Evolutionary conservation across 768 basidiomycete genomes (phyloP).

Genomic region (Leccinum broughii): DNA sequence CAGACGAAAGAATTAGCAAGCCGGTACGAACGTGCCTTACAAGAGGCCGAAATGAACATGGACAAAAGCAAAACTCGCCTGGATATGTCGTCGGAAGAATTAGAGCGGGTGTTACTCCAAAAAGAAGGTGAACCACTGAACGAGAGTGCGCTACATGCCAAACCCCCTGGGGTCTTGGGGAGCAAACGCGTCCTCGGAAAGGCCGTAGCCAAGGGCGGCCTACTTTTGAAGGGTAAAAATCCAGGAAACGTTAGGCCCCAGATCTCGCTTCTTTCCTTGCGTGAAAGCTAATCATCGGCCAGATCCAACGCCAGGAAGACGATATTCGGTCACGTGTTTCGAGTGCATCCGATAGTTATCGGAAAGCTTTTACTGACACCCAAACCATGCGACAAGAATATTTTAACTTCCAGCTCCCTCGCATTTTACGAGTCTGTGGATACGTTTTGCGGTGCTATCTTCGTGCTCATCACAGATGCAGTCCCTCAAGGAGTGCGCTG

Average conservation of each 20-base stretch:
- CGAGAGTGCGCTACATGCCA: slow-evolving; percentile 70
- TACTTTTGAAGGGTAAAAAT: slow-evolving; percentile 90
- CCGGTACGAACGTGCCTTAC: slow-evolving; percentile 83
- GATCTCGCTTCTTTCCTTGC: slow-evolving; percentile 7
- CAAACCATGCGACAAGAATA: slow-evolving; percentile 94
- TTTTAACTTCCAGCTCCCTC: slow-evolving; percentile 95
- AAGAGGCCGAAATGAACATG: slow-evolving; percentile 82
- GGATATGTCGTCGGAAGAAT: slow-evolving; percentile 88
- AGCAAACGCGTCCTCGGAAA: slow-evolving; percentile 87
- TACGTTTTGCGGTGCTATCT: background rate
- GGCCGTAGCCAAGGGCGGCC: slow-evolving; percentile 87
- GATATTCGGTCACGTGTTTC: slow-evolving; percentile 89
- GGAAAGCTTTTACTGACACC: slow-evolving; percentile 82
- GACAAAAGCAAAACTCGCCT: slow-evolving; percentile 89
- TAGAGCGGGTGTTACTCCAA: slow-evolving; percentile 87
- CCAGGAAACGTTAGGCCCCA: slow-evolving; percentile 67
- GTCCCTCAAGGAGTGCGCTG: slow-evolving; percentile 92
- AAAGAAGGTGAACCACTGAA: slow-evolving; percentile 94
- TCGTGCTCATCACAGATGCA: slow-evolving; percentile 32
- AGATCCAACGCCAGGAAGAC: slow-evolving; percentile 94
- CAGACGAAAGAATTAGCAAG: slow-evolving; percentile 90
- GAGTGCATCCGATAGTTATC: slow-evolving; percentile 80
- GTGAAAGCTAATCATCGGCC: slow-evolving; percentile 10
- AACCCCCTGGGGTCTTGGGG: slow-evolving; percentile 54
- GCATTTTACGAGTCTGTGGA: slow-evolving; percentile 81